Evolutionary conservation across 129 eudicot species (phyloP).

Genomic region (Lactuca saligna): DNA sequence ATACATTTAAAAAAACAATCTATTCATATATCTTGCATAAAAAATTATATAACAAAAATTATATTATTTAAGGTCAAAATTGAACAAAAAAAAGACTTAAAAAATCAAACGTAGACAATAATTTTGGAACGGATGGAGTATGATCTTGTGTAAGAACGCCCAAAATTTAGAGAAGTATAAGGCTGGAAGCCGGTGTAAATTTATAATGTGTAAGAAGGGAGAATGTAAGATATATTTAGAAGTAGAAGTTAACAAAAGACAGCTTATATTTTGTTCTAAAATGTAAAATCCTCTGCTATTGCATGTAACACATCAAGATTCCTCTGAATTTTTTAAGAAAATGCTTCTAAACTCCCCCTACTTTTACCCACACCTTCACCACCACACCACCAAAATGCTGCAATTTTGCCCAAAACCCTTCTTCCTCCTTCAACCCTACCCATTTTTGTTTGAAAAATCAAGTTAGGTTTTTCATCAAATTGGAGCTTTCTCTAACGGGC

Average conservation of each 20-base stretch:
- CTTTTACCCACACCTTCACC: conserved; percentile 28
- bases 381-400: conserved; percentile 10
- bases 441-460: conserved; percentile 16
- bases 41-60: no score
- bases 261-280: neutral
- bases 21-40: no score
- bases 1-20: no score
- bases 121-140: no score
- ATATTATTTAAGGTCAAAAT: no score
- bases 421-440: conserved; percentile 9
- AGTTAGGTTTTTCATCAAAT: conserved; percentile 8
- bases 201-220: neutral
- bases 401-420: conserved; percentile 39
- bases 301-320: conserved; percentile 21
- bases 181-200: no score
- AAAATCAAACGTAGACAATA: no score
- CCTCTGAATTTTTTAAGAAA: conserved; percentile 14
- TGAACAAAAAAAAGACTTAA: no score
- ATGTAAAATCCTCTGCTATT: conserved; percentile 5
- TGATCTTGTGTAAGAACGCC: no score
- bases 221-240: neutral
- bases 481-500: conserved; percentile 54
- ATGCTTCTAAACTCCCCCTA: conserved; percentile 50
- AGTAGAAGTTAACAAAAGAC: conserved; percentile 10
- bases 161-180: no score